Evolutionary conservation across 2,329 filamentous ascomycete genomes (phyloP).

Genomic region (Fusarium pilosicola): DNA sequence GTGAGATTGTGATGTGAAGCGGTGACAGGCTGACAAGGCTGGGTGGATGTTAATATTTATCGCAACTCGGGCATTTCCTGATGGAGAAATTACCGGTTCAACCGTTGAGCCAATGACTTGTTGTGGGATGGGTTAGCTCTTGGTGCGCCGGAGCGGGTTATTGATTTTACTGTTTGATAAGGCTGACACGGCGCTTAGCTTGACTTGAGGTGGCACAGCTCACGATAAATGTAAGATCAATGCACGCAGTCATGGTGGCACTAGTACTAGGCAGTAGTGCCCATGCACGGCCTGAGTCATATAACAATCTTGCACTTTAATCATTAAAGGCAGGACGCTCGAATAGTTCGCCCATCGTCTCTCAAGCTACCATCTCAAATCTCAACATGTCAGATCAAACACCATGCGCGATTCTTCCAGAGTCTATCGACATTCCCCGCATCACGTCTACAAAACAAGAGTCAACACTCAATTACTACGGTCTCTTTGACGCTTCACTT

Average conservation of each 20-base stretch:
- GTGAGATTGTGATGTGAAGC: background rate
- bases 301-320: rapidly evolving
- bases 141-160: background rate
- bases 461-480: background rate
- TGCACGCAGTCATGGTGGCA: background rate
- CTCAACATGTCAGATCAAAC: background rate
- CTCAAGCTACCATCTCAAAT: rapidly evolving
- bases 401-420: background rate
- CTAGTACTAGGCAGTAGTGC: background rate
- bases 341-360: rapidly evolving
- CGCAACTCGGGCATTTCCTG: slow-evolving; percentile 2
- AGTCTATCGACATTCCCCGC: background rate
- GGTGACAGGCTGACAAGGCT: background rate
- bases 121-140: background rate
- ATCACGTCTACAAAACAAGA: background rate
- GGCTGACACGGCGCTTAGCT: background rate
- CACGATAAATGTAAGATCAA: background rate
- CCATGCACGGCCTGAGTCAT: background rate
- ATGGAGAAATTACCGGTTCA: background rate
- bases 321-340: rapidly evolving
- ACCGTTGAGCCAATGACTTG: background rate
- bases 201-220: background rate
- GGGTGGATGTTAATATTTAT: slow-evolving; percentile 3
- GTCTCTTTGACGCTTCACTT: rapidly evolving
- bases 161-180: background rate